Base-by-base conservation (phyloP, 805 yeast genomes). In the Maudiozyma serrabonitensis region DNA sequence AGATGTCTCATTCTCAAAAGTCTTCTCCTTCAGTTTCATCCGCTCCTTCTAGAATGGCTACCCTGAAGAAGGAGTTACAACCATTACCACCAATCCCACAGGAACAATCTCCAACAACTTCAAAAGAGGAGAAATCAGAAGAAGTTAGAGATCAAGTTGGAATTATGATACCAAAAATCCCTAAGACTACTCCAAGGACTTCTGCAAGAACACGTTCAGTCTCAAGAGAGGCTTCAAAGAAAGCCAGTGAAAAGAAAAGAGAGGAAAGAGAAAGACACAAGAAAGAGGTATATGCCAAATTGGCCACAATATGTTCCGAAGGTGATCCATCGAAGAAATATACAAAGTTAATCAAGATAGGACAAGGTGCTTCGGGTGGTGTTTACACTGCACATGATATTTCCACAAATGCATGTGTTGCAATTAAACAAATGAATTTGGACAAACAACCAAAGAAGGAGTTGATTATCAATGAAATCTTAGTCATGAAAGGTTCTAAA, bases 321-420 rank as follows among this genome's bases (percentile, higher is more conserved):
- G 93, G 90, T 7, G 95, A 93, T 68, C 99, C 99, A 12, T 78
- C 80, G 32, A 72, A 72, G 48, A 63, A 77, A 45, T 93, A 87
- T 66, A 71, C 74, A 43, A 82, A 81, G 60, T 73, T 91, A 53
- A 75, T 78, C 38, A 90, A 91, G 66, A 84, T 93, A 54, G 99
- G 99, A 1, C 99, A 93, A 70, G 99, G 99, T 61, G 99, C 99
- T 0, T 84, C 95, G 15, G 99, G 99, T 48, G 95, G 95, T 39
- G 99, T 93, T 31, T 93, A 83, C 60, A 87, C 93, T 31, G 97
- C 97, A 0, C 79, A 82, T 57, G 85, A 82, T 55, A 62, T 69
- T 34, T 75, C 75, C 16, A 73, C 75, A 21, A 72, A 73, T 49
- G 70, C 71, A 31, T 74, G 80, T 46, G 97, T 93, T 38, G 99